Percentiles rank a stretch among this genome's conserved stretches.
These are phyloP conservation scores for Cercophora samala DNA, from an alignment of 495 filamentous ascomycete species.

Conservation along the genomic window DNA sequence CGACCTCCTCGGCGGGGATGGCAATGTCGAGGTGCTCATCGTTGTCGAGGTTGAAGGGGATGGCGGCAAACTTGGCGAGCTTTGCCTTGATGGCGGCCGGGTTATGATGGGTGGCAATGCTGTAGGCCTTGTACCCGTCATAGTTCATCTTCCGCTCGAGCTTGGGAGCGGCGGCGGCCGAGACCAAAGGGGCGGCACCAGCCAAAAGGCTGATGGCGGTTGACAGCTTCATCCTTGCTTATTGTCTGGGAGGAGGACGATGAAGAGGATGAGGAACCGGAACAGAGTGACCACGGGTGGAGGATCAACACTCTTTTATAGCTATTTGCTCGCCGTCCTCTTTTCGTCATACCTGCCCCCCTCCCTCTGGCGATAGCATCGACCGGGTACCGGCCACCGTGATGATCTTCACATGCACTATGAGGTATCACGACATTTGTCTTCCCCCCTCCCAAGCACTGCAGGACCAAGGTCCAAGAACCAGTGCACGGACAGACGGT, in stretches of 20 bases:
- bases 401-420: neutral
- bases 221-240: slow-evolving; percentile 18
- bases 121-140: slow-evolving; percentile 33
- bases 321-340: neutral
- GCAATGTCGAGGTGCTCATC: slow-evolving; percentile 31
- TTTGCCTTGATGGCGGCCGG: slow-evolving; percentile 24
- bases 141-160: slow-evolving; percentile 28
- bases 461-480: neutral
- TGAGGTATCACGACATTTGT: neutral
- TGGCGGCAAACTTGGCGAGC: slow-evolving; percentile 22
- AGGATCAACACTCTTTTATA: neutral
- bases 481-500: neutral
- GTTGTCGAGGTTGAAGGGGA: slow-evolving; percentile 28
- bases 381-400: neutral
- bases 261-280: slow-evolving; percentile 2
- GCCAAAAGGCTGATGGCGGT: slow-evolving; percentile 13
- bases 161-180: slow-evolving; percentile 20
- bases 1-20: slow-evolving; percentile 27
- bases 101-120: slow-evolving; percentile 27
- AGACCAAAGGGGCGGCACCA: slow-evolving; percentile 15
- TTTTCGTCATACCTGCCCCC: neutral
- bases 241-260: neutral
- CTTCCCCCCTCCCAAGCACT: neutral
- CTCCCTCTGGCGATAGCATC: neutral
- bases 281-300: neutral